Conservation (phyloP, 1,284 basidiomycete species). For the Coniophora puteana region DNA sequence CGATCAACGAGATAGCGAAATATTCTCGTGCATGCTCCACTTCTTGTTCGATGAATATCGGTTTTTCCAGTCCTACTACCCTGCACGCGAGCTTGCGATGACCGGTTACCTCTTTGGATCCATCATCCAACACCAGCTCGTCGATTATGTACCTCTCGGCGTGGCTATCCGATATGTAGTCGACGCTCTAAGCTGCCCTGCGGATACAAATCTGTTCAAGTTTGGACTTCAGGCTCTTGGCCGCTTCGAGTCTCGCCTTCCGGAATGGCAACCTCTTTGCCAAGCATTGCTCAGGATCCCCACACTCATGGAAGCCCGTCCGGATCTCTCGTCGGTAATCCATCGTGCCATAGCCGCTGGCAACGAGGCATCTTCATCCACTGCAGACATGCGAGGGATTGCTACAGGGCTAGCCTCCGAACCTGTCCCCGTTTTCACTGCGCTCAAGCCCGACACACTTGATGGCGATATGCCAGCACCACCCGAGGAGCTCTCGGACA, state of each 20-base stretch:
- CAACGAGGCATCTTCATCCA: constrained; percentile 35
- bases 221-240: constrained; percentile 93
- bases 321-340: constrained; percentile 78
- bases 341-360: constrained; percentile 64
- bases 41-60: constrained; percentile 99
- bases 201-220: constrained; percentile 92
- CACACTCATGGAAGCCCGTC: constrained; percentile 82
- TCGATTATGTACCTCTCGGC: constrained; percentile 94
- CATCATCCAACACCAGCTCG: constrained; percentile 90
- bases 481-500: constrained; percentile 87
- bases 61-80: constrained; percentile 97
- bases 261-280: constrained; percentile 94
- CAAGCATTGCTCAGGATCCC: constrained; percentile 87
- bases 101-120: constrained; percentile 97
- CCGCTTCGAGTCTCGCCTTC: constrained; percentile 84
- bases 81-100: constrained; percentile 91
- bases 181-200: constrained; percentile 87
- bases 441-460: constrained; percentile 66
- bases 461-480: constrained; percentile 67
- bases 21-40: constrained; percentile 98
- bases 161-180: constrained; percentile 97
- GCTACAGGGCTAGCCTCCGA: constrained; percentile 35
- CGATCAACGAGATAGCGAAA: constrained; percentile 86
- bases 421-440: constrained; percentile 58
- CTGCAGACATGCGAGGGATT: constrained; percentile 36